Percentiles rank a stretch among this genome's conserved stretches.
Conservation (phyloP, 805 yeast genomes). For the Saccharomycopsis sp. region DNA sequence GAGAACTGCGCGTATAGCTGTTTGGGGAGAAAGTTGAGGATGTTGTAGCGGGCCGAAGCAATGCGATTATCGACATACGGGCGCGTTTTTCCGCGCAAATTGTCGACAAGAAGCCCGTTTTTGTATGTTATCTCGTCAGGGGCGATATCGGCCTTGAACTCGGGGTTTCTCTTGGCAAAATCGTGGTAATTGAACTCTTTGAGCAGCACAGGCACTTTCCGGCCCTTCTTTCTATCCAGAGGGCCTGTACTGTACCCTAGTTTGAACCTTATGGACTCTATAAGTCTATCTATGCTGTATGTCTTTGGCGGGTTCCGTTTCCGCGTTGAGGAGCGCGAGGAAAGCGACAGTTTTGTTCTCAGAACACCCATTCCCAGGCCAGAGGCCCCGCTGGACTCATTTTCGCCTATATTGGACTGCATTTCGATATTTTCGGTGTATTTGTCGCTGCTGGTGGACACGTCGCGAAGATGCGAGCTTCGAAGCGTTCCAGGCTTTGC, state of each 20-base stretch:
- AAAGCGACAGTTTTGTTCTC: neutral
- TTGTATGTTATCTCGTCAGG: neutral
- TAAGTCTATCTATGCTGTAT: slow-evolving; percentile 17
- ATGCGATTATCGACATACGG: slow-evolving; percentile 57
- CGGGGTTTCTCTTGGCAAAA: neutral
- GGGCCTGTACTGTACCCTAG: neutral
- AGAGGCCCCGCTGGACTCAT: neutral
- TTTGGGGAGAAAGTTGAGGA: slow-evolving; percentile 77
- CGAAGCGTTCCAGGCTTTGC: neutral
- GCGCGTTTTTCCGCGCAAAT: slow-evolving; percentile 7
- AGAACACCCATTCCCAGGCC: neutral
- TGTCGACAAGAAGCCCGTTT: neutral
- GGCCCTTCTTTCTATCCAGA: neutral
- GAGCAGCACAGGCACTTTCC: neutral
- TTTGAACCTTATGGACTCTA: slow-evolving; percentile 10
- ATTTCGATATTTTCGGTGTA: slow-evolving; percentile 16
- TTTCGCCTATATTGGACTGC: neutral
- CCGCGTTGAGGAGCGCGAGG: neutral
- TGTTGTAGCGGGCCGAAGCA: slow-evolving; percentile 80
- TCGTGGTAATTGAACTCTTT: neutral
- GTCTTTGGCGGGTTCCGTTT: slow-evolving; percentile 9
- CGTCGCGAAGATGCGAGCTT: neutral
- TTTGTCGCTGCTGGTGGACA: neutral
- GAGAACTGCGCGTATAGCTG: slow-evolving; percentile 89
- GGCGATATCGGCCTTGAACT: neutral